Conservation (phyloP, 176 grass and related monocot species). For the Themeda triandra region DNA sequence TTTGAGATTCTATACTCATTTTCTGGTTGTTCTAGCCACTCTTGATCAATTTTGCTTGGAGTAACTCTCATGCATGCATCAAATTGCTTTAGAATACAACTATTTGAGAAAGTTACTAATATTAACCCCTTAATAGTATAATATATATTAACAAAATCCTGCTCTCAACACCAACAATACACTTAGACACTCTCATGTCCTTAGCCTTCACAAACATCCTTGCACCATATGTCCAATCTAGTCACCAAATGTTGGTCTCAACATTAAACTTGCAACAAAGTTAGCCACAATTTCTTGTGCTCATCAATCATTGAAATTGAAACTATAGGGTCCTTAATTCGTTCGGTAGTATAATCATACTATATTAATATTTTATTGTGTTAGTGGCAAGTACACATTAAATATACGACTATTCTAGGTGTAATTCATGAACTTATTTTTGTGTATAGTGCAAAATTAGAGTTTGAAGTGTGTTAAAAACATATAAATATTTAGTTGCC, state of each 20-base stretch:
- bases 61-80: too few relatives aligned
- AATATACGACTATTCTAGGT: not conserved
- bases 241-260: too few relatives aligned
- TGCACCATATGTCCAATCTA: too few relatives aligned
- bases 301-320: not conserved
- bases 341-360: not conserved
- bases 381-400: not conserved
- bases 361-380: not conserved
- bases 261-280: not conserved
- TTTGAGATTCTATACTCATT: too few relatives aligned
- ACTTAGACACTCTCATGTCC: not conserved
- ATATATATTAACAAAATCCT: not conserved
- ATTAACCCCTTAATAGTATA: too few relatives aligned
- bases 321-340: not conserved
- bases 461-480: not conserved
- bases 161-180: not conserved
- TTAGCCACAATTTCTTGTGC: not conserved
- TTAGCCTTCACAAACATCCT: too few relatives aligned
- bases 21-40: too few relatives aligned
- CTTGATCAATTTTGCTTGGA: too few relatives aligned
- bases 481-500: not conserved
- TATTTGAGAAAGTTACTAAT: too few relatives aligned
- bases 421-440: not conserved
- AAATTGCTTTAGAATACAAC: too few relatives aligned
- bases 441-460: not conserved